These are phyloP conservation scores for Saccharomycopsis phalli DNA, from an alignment of 1,139 yeast species.

Conservation along the genomic window DNA sequence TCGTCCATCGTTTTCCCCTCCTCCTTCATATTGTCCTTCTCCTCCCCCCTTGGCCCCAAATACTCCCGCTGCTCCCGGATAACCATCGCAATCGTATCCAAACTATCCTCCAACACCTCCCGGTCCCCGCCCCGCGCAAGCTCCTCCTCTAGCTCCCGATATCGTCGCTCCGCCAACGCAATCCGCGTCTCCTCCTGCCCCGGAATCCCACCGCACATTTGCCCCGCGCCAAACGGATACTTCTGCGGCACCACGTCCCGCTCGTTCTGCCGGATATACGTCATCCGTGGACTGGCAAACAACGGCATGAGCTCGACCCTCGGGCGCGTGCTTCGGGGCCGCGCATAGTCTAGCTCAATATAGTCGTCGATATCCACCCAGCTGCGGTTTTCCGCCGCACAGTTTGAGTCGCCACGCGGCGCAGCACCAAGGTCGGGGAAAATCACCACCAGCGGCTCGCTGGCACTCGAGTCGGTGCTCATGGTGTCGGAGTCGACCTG, in stretches of 20 bases:
- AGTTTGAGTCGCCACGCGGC: not conserved
- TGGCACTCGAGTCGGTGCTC: constrained; percentile 5
- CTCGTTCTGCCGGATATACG: constrained; percentile 63
- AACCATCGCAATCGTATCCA: constrained; percentile 35
- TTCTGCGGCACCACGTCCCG: constrained; percentile 41
- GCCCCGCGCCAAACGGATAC: constrained; percentile 62
- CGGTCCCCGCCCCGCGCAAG: constrained; percentile 32
- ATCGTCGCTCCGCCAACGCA: constrained; percentile 34
- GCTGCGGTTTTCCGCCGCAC: constrained; percentile 34
- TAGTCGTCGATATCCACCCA: constrained; percentile 83
- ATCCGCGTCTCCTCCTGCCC: constrained; percentile 47
- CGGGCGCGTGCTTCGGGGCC: constrained; percentile 43
- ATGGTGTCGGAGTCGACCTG: constrained; percentile 25
- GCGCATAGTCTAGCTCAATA: constrained; percentile 55
- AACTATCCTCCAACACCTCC: constrained; percentile 30
- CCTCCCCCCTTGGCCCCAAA: no score
- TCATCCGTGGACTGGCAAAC: constrained; percentile 62
- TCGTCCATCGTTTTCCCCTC: no score
- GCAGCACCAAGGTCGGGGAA: constrained; percentile 10
- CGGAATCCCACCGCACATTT: constrained; percentile 44
- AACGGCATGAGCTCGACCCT: constrained; percentile 54
- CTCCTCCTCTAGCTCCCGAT: constrained; percentile 37
- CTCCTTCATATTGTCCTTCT: constrained; percentile 22
- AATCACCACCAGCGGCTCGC: constrained; percentile 3
- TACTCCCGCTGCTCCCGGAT: constrained; percentile 15